These are phyloP conservation scores for Daldinia bambusicola DNA, from an alignment of 495 filamentous ascomycete genomes.

Conservation along the genomic window DNA sequence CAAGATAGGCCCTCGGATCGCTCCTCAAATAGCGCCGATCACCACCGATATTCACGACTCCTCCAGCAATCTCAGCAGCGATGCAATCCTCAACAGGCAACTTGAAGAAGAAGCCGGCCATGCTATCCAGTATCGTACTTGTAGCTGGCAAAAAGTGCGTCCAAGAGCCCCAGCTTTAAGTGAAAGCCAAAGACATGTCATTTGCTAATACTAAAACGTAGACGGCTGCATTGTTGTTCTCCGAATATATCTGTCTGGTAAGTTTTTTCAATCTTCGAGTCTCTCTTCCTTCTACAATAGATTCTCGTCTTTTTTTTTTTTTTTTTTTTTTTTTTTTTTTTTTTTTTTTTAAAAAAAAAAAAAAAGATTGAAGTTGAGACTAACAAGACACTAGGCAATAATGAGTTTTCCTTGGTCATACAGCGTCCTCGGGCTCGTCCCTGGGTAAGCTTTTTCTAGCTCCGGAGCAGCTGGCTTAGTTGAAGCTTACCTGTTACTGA, in stretches of 20 bases:
- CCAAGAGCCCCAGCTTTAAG: constrained; percentile 8
- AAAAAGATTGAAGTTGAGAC: constrained; percentile 4
- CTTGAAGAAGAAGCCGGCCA: constrained; percentile 79
- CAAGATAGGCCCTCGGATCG: constrained; percentile 56
- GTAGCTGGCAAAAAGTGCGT: constrained; percentile 86
- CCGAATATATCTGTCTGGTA: constrained; percentile 87
- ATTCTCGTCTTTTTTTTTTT: not conserved
- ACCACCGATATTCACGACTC: constrained; percentile 49
- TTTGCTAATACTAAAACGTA: constrained; percentile 47
- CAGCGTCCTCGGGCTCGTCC: constrained; percentile 85
- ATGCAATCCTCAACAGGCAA: constrained; percentile 72
- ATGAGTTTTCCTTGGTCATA: constrained; percentile 96
- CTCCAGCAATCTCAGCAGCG: constrained; percentile 54
- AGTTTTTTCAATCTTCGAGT: constrained; percentile 13
- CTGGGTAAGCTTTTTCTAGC: constrained; percentile 61
- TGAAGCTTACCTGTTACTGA: constrained; percentile 23
- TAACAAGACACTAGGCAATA: constrained; percentile 66
- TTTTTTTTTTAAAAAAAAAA: not conserved
- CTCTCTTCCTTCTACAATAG: too few species aligned
- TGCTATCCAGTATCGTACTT: constrained; percentile 88
- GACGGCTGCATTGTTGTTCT: constrained; percentile 88
- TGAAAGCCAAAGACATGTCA: constrained; percentile 18
- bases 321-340: not conserved
- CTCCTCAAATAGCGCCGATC: constrained; percentile 51
- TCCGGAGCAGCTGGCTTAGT: constrained; percentile 12